Evolutionary conservation across 73 alveolate genomes (phyloP).

Genomic region (Paramecium primaurelia): DNA sequence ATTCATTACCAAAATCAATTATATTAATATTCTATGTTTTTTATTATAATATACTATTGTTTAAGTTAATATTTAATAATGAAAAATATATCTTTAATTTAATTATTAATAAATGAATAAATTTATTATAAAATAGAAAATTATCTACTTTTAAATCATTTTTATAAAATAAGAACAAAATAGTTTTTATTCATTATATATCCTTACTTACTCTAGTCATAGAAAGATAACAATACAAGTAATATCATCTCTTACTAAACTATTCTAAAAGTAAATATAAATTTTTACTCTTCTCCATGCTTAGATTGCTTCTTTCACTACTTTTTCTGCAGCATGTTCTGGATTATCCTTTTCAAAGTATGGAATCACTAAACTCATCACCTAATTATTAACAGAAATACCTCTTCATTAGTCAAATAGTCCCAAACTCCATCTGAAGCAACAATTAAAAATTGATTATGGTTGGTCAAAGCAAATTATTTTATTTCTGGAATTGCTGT

Average conservation of each 20-base stretch:
- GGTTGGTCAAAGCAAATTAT: neutral
- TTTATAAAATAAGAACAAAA: neutral
- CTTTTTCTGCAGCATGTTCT: neutral
- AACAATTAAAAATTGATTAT: slow-evolving; percentile 38
- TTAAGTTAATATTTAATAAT: too few species aligned
- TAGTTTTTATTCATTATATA: neutral
- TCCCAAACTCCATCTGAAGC: slow-evolving; percentile 89
- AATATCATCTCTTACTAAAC: slow-evolving; percentile 49
- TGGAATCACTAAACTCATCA: slow-evolving; percentile 7
- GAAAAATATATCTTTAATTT: too few species aligned
- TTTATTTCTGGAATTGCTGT: slow-evolving; percentile 56
- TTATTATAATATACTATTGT: too few species aligned
- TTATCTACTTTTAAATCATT: too few species aligned
- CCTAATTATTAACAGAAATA: neutral
- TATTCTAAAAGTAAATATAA: neutral
- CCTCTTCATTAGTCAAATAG: slow-evolving; percentile 76
- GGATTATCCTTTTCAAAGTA: slow-evolving; percentile 9
- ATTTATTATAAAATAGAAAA: too few species aligned
- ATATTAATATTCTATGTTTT: too few species aligned
- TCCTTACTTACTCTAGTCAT: neutral
- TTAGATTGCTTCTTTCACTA: neutral
- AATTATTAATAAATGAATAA: too few species aligned
- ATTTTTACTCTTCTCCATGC: slow-evolving; percentile 33
- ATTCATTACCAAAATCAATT: too few species aligned
- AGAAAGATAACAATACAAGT: slow-evolving; percentile 52